A percentile compares a stretch with the other conserved stretches of the same genome.
phyloP scores from a whole-genome alignment of 805 yeast genomes.

The Wickerhamiella hasegawae region DNA sequence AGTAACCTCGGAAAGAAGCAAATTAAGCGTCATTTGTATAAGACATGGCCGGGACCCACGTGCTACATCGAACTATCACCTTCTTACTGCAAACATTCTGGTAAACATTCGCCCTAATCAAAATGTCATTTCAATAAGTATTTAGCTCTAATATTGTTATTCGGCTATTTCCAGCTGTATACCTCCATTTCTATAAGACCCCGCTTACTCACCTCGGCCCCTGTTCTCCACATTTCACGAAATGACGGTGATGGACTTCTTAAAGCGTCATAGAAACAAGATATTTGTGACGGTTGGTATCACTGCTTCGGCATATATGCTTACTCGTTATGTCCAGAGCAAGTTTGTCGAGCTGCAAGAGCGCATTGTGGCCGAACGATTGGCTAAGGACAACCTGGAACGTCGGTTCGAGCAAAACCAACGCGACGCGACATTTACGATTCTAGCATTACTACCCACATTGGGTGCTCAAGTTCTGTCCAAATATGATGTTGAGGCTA shows the following conservation, averaged over 20 bases:
- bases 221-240: no score
- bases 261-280: constrained; percentile 31
- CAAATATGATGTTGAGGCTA: constrained; percentile 51
- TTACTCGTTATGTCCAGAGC: constrained; percentile 27
- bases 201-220: no score
- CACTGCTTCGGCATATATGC: constrained; percentile 29
- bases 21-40: no score
- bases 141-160: no score
- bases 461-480: constrained; percentile 47
- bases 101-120: no score
- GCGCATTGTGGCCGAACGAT: constrained; percentile 37
- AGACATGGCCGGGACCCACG: no score
- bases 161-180: no score
- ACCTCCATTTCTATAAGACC: no score
- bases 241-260: constrained; percentile 21
- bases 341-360: constrained; percentile 36
- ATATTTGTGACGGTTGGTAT: constrained; percentile 30
- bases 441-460: constrained; percentile 68
- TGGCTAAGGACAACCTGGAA: constrained; percentile 52
- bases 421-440: constrained; percentile 72
- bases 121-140: no score
- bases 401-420: constrained; percentile 84
- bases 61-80: no score
- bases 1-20: no score
- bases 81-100: no score